Evolutionary conservation across 108 stramenopile genomes (phyloP), one percentile per base, ranked within the genome.

Genomic region (Fragilaria crotonensis): DNA sequence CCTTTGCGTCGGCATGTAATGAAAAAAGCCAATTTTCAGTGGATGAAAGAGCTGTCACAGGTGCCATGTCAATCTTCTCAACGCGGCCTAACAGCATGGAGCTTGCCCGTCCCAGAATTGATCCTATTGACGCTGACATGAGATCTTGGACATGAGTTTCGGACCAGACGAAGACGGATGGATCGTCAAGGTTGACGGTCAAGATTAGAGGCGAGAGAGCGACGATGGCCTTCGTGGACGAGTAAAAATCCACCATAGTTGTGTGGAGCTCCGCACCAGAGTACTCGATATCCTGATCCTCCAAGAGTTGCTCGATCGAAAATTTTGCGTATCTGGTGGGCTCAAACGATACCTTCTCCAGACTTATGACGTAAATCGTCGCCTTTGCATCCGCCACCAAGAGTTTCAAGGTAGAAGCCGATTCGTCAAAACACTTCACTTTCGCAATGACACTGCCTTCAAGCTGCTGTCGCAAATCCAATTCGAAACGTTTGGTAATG

Each of bases 1-100:
- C 33, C 20, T 45, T 76, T 21, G 75, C 64, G 61, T 76, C 68
- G 7, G 75, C 62, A 48, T 76, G 75, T 41, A 76, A 22, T 2
- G 75, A 66, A 30, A 76, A 57, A 0, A 11, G 47, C 28, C 28
- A 33, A 54, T 53, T 30, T 57, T 31, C 17, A 63, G 44, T 3
- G 46, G 52, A 30, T 49, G 62, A n/a, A 21, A 76, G 25, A 2
- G 75, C 75, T 47, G 75, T 60, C 5, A 62, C 61, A 21, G 75
- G 68, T 30, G 75, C 56, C 68, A 70, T 76, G 27, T 76, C 75
- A 32, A 70, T 26, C 27, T 62, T 47, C 19, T 45, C 57, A 17
- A 60, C 52, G 54, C 50, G 64, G 20, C 68, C 65, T 17, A 68
- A 30, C 1, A 69, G 30, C n/a, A 70, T 33, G 32, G 59, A 62